Conservation (phyloP, 352 stramenopile species). For the Globisporangium perplexum region DNA sequence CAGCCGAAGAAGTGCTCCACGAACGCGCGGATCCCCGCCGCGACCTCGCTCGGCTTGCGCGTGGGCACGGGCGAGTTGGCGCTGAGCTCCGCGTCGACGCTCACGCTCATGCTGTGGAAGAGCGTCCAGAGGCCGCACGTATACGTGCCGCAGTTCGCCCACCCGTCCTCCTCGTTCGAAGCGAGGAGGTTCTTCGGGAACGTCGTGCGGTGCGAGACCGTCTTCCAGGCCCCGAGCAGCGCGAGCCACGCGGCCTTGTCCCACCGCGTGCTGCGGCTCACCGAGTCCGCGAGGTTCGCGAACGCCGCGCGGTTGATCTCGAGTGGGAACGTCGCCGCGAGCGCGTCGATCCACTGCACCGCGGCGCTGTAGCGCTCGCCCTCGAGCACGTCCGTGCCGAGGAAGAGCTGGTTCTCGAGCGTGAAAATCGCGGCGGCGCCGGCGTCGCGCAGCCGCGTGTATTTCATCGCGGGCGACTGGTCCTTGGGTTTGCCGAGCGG, state of each 20-base stretch:
- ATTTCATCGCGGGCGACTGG: slow-evolving; percentile 56
- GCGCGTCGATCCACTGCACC: slow-evolving; percentile 55
- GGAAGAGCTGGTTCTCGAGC: slow-evolving; percentile 72
- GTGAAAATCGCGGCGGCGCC: slow-evolving; percentile 59
- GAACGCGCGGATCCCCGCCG: slow-evolving; percentile 58
- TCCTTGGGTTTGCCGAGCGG: slow-evolving; percentile 24
- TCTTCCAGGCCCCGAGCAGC: slow-evolving; percentile 64
- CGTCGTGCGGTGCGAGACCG: slow-evolving; percentile 26
- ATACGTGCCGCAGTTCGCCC: slow-evolving; percentile 64
- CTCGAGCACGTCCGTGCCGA: slow-evolving; percentile 52
- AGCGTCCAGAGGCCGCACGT: slow-evolving; percentile 80
- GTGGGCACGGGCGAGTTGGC: slow-evolving; percentile 16
- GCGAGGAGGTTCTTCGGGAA: slow-evolving; percentile 62
- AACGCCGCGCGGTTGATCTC: slow-evolving; percentile 55
- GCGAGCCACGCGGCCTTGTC: slow-evolving; percentile 46
- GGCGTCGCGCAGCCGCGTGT: slow-evolving; percentile 59
- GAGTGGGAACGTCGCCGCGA: slow-evolving; percentile 57
- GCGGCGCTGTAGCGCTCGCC: slow-evolving; percentile 58
- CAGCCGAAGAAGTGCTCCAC: slow-evolving; percentile 83
- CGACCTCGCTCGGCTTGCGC: slow-evolving; percentile 53
- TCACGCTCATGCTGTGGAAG: slow-evolving; percentile 72
- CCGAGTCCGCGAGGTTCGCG: slow-evolving; percentile 24
- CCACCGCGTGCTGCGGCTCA: slow-evolving; percentile 44
- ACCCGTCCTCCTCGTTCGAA: slow-evolving; percentile 40
- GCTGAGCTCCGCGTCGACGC: slow-evolving; percentile 17